Conservation (phyloP, 768 basidiomycete genomes). For the Xerocomellus amylosporus region DNA sequence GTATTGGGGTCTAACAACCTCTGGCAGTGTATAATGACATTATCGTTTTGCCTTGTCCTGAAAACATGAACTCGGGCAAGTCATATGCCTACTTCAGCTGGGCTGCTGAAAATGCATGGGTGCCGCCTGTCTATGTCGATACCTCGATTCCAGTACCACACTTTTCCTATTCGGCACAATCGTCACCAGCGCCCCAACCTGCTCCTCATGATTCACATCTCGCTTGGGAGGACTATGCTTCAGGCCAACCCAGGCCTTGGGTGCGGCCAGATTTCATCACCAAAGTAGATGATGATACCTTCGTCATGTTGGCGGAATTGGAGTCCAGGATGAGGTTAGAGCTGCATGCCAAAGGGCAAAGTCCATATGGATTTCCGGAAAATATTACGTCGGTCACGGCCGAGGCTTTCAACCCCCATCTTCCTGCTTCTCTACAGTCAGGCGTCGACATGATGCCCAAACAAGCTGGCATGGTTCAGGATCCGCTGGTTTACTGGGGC, state of each 20-base stretch:
- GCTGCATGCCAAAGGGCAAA: constrained; percentile 47
- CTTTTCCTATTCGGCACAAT: constrained; percentile 67
- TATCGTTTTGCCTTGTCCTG: constrained; percentile 73
- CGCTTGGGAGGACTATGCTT: constrained; percentile 50
- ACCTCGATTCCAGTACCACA: constrained; percentile 40
- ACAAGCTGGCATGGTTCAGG: constrained; percentile 31
- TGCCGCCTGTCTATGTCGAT: constrained; percentile 69
- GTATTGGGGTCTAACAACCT: constrained; percentile 2
- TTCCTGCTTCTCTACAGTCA: background rate
- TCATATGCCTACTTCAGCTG: constrained; percentile 89
- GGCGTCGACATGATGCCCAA: background rate
- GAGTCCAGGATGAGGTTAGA: constrained; percentile 85
- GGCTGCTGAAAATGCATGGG: constrained; percentile 89
- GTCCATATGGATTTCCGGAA: constrained; percentile 20
- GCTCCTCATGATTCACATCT: constrained; percentile 68
- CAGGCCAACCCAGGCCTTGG: constrained; percentile 55
- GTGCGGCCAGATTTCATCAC: constrained; percentile 87
- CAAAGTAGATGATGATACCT: constrained; percentile 95
- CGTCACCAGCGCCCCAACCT: constrained; percentile 53
- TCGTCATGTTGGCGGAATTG: constrained; percentile 91
- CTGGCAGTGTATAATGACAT: constrained; percentile 81
- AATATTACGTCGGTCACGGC: constrained; percentile 2
- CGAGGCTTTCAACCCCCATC: background rate
- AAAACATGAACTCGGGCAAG: constrained; percentile 98
- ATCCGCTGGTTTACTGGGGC: constrained; percentile 84